Evolutionary conservation across 257 asterid genomes (phyloP).

Genomic region (Gentiana dahurica): DNA sequence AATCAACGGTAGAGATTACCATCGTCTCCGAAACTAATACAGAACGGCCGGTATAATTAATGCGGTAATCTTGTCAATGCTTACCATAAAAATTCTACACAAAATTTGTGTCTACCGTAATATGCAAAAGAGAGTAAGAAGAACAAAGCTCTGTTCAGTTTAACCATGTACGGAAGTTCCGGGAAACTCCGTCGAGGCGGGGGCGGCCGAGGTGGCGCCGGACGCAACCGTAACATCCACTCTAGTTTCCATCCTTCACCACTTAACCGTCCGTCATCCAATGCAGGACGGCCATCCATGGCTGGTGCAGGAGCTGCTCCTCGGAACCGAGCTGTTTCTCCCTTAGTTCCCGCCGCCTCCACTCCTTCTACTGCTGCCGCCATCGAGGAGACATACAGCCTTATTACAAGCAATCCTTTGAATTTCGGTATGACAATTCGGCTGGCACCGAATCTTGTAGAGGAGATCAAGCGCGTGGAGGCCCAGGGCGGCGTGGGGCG

Average conservation of each 20-base stretch:
- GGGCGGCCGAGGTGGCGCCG: slow-evolving; percentile 41
- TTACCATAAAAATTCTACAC: too few species aligned
- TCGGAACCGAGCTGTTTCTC: slow-evolving; percentile 34
- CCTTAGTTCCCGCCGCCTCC: slow-evolving; percentile 13
- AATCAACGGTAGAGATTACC: too few species aligned
- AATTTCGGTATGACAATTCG: slow-evolving; percentile 82
- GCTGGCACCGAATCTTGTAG: slow-evolving; percentile 84
- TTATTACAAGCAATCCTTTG: slow-evolving; percentile 67
- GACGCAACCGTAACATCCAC: slow-evolving; percentile 42
- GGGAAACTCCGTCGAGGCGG: slow-evolving; percentile 69
- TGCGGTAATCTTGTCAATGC: too few species aligned
- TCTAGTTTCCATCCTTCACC: slow-evolving; percentile 48
- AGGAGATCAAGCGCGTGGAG: slow-evolving; percentile 98
- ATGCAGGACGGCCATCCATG: slow-evolving; percentile 42
- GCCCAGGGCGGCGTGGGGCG: slow-evolving; percentile 56
- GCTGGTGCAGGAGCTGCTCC: slow-evolving; percentile 27
- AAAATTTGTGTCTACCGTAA: too few species aligned
- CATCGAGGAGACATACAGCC: slow-evolving; percentile 39
- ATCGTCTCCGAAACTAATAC: too few species aligned
- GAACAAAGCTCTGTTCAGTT: too few species aligned
- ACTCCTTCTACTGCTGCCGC: slow-evolving; percentile 31
- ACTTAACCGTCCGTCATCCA: slow-evolving; percentile 38
- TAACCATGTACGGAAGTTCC: slow-evolving; percentile 53
- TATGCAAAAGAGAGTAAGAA: too few species aligned
- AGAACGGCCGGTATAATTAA: too few species aligned